phyloP scores from a whole-genome alignment of 1,284 basidiomycete genomes.

The Athelia sp. region DNA sequence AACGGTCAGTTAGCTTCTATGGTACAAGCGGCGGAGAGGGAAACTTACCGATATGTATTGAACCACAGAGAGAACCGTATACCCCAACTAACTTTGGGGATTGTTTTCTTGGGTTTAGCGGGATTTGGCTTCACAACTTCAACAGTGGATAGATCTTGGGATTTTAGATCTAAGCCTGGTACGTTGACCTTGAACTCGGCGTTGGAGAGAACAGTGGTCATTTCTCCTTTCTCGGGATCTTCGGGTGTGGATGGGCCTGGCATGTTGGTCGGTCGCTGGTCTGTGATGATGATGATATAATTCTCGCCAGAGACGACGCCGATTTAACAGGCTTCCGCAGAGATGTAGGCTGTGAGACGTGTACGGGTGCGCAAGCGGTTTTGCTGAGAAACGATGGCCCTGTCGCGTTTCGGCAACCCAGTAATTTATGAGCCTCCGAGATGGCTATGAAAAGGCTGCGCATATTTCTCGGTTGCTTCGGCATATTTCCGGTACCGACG shows the following conservation, averaged over 20 bases:
- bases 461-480: too few relatives aligned
- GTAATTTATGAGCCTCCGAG: too few relatives aligned
- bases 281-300: neutral
- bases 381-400: neutral
- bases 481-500: too few relatives aligned
- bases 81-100: slow-evolving; percentile 22
- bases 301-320: neutral
- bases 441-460: too few relatives aligned
- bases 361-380: neutral
- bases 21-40: neutral
- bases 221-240: neutral
- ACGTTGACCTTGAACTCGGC: neutral
- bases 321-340: neutral
- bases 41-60: slow-evolving; percentile 56
- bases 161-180: neutral
- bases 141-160: neutral
- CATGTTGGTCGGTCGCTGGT: neutral
- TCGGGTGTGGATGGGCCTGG: neutral
- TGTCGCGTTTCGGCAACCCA: too few relatives aligned
- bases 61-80: slow-evolving; percentile 61
- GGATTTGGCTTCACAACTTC: slow-evolving; percentile 8
- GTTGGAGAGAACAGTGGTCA: neutral
- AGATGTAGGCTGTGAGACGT: neutral
- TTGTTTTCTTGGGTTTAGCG: slow-evolving; percentile 34
- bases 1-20: slow-evolving; percentile 6